Evolutionary conservation across 1,284 basidiomycete genomes (phyloP).

Genomic region (Megacollybia platyphylla): DNA sequence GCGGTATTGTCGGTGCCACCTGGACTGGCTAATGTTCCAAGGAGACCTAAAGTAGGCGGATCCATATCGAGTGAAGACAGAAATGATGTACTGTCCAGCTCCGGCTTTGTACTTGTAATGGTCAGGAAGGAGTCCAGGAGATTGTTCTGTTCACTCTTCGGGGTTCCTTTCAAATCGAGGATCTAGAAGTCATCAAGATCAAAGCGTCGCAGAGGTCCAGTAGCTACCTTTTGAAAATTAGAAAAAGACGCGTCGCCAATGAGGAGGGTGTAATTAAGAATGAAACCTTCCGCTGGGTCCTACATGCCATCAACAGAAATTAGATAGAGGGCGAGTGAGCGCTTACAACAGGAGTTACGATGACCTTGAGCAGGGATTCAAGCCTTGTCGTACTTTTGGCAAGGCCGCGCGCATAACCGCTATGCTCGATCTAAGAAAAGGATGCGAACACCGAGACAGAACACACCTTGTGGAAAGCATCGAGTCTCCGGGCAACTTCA

Average conservation of each 20-base stretch:
- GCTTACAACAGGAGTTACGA: conserved; percentile 79
- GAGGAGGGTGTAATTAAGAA: conserved; percentile 85
- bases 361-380: conserved; percentile 88
- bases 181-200: conserved; percentile 39
- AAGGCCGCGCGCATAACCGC: conserved; percentile 71
- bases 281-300: conserved; percentile 89
- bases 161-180: conserved; percentile 89
- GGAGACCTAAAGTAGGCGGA: conserved; percentile 33
- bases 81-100: conserved; percentile 82
- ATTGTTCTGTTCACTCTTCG: conserved; percentile 76
- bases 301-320: conserved; percentile 14
- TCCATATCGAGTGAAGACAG: conserved; percentile 92
- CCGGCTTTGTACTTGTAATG: conserved; percentile 79
- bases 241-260: conserved; percentile 88
- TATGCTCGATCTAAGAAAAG: background rate
- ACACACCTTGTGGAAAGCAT: conserved; percentile 42
- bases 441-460: background rate
- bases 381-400: conserved; percentile 71
- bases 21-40: conserved; percentile 43
- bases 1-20: conserved; percentile 29
- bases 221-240: conserved; percentile 88
- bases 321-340: background rate
- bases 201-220: background rate
- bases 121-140: conserved; percentile 87
- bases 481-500: conserved; percentile 72